These are phyloP conservation scores for Globisporangium parvum DNA, from an alignment of 352 stramenopile species.

Conservation along the genomic window DNA sequence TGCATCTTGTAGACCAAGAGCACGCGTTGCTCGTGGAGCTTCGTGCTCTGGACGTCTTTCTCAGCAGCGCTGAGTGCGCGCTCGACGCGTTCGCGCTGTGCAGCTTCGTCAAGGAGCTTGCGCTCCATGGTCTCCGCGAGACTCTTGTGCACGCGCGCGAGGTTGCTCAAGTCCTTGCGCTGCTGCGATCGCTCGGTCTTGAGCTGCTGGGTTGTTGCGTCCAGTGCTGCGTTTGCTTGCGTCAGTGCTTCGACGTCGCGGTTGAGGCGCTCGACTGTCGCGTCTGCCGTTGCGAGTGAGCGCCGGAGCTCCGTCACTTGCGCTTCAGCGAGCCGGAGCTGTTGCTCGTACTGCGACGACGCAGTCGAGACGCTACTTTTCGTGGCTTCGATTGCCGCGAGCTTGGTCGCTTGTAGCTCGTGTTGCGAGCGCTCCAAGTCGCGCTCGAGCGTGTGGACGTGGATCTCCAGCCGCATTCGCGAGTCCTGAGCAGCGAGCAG, in stretches of 20 bases:
- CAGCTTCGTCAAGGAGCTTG: constrained; percentile 27
- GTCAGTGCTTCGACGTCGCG: constrained; percentile 26
- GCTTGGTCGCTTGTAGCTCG: constrained; percentile 20
- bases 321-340: no score
- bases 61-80: constrained; percentile 10
- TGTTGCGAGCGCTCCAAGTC: constrained; percentile 22
- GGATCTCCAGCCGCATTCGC: constrained; percentile 26
- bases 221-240: background rate
- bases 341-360: no score
- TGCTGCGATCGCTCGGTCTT: constrained; percentile 38
- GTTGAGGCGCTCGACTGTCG: constrained; percentile 9
- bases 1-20: constrained; percentile 24
- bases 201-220: constrained; percentile 9
- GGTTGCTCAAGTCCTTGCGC: constrained; percentile 52
- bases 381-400: background rate
- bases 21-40: constrained; percentile 20
- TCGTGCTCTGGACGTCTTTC: constrained; percentile 19
- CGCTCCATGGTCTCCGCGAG: constrained; percentile 41
- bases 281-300: constrained; percentile 2
- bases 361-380: no score
- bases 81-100: constrained; percentile 21
- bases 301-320: no score
- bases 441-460: constrained; percentile 21
- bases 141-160: constrained; percentile 67
- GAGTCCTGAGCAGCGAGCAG: constrained; percentile 23